phyloP scores from a whole-genome alignment of 2,329 filamentous ascomycete species.

The Trichoderma polysporum region DNA sequence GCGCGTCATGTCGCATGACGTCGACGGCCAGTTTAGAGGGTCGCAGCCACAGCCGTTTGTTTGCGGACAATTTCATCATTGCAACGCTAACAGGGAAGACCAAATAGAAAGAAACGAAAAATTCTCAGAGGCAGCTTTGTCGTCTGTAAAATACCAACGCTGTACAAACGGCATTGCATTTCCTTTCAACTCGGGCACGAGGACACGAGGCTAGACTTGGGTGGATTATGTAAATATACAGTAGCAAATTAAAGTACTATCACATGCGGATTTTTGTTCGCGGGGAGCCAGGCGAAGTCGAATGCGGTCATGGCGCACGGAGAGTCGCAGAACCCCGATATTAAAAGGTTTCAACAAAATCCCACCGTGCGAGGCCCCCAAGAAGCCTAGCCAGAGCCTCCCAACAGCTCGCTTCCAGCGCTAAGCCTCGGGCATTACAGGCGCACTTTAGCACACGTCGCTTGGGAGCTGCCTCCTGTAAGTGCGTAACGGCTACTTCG shows the following conservation, averaged over 20 bases:
- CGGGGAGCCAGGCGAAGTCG: slow-evolving; percentile 1
- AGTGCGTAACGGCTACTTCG: background rate
- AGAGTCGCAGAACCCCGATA: background rate
- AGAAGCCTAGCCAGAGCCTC: background rate
- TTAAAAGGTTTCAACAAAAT: background rate
- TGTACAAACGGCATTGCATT: too few relatives aligned
- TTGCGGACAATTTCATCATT: background rate
- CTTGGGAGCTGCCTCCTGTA: background rate
- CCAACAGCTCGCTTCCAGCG: slow-evolving; percentile 2
- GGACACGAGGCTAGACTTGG: background rate
- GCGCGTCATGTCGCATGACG: slow-evolving; percentile 13
- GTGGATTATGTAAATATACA: background rate
- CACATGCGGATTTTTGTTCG: slow-evolving; percentile 10
- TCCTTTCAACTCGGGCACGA: background rate
- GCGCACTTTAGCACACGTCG: background rate
- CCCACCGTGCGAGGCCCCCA: background rate
- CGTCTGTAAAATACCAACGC: background rate
- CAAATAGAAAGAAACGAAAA: too few relatives aligned
- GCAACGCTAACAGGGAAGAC: too few relatives aligned
- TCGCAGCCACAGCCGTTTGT: background rate
- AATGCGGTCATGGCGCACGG: slow-evolving; percentile 8
- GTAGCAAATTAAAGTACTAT: background rate
- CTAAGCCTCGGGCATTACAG: slow-evolving; percentile 11
- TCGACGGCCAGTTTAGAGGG: background rate
- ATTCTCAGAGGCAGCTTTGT: too few relatives aligned